A percentile compares a stretch with the other conserved stretches of the same genome.
Conservation (phyloP, 441 rosid species). For the Syzygium syzygioides region DNA sequence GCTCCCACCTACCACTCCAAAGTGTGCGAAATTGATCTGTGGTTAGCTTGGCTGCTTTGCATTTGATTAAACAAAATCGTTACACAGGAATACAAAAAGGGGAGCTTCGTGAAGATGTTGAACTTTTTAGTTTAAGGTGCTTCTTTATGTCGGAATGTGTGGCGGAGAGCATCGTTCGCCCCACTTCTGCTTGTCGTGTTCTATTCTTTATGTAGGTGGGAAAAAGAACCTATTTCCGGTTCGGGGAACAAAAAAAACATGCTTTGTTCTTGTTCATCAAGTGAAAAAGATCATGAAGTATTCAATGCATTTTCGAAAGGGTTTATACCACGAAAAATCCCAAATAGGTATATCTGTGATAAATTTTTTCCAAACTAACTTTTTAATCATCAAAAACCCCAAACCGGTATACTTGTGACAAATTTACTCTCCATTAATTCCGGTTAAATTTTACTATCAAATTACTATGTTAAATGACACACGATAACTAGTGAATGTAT, state of each 20-base stretch:
- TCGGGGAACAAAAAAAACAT: neutral
- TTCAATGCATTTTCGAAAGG: neutral
- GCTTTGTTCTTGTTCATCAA: neutral
- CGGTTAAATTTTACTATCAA: too few species aligned
- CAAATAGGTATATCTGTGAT: neutral
- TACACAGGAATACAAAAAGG: neutral
- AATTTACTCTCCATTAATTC: too few species aligned
- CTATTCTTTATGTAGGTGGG: neutral
- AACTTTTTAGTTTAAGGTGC: neutral
- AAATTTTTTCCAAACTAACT: neutral
- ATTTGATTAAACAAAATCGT: neutral
- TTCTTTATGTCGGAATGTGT: neutral
- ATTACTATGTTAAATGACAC: too few species aligned
- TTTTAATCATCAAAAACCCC: too few species aligned
- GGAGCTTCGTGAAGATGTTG: neutral
- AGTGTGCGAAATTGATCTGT: neutral
- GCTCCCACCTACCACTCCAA: neutral
- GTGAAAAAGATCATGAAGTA: neutral
- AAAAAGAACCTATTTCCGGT: neutral
- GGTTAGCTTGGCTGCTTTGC: neutral
- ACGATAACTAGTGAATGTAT: too few species aligned
- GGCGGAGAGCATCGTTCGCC: neutral
- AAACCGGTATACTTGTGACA: too few species aligned
- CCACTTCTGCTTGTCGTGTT: neutral
- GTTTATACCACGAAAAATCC: neutral